Evolutionary conservation across 306 rosid species (phyloP).

Genomic region (Astragalus membranaceus): DNA sequence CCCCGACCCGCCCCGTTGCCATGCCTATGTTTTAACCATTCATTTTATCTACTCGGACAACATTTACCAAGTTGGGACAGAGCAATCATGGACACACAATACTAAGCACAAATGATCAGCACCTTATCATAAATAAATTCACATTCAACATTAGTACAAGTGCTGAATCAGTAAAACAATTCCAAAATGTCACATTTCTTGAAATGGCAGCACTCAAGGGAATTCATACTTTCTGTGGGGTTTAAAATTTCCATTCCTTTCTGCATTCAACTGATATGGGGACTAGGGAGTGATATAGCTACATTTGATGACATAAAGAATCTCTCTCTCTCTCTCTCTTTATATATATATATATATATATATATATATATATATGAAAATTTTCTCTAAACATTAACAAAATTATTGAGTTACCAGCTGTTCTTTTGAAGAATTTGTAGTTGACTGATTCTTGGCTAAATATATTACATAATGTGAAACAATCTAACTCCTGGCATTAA

Average conservation of each 20-base stretch:
- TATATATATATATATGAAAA: slow-evolving; percentile 21
- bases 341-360: no score
- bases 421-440: slow-evolving; percentile 29
- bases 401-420: slow-evolving; percentile 44
- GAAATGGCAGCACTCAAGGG: not conserved
- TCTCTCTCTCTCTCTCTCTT: no score
- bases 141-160: not conserved
- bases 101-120: not conserved
- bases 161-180: not conserved
- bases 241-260: not conserved
- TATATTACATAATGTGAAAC: slow-evolving; percentile 20
- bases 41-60: not conserved
- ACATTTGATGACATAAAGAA: slow-evolving; percentile 38
- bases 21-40: not conserved
- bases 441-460: slow-evolving; percentile 16
- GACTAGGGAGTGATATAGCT: not conserved
- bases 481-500: slow-evolving; percentile 10
- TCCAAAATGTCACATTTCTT: not conserved
- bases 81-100: not conserved
- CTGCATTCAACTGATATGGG: not conserved
- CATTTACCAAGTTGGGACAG: not conserved
- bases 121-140: not conserved
- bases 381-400: slow-evolving; percentile 40
- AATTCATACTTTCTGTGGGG: not conserved
- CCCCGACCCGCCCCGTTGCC: no score